Conservation (phyloP, 2,329 filamentous ascomycete species). For the Trichoderma afroharzianum region DNA sequence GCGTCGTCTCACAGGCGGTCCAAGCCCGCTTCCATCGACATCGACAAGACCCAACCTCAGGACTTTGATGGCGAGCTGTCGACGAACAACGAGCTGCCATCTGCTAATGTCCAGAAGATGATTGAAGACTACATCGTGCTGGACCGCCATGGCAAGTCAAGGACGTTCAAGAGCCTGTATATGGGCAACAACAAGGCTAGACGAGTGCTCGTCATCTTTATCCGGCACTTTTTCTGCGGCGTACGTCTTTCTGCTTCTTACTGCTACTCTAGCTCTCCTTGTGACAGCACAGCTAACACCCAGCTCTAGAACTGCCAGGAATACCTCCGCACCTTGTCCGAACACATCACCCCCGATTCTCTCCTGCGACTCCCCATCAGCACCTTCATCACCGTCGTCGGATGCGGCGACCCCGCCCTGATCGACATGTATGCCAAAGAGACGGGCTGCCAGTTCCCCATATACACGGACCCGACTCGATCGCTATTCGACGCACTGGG, state of each 20-base stretch:
- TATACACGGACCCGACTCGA: constrained; percentile 71
- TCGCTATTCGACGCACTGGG: constrained; percentile 64
- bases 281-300: constrained; percentile 19
- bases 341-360: constrained; percentile 50
- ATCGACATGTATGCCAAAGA: constrained; percentile 63
- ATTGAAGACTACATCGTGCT: constrained; percentile 57
- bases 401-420: constrained; percentile 65
- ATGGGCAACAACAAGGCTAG: constrained; percentile 50
- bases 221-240: constrained; percentile 78
- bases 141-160: constrained; percentile 57
- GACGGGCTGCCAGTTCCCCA: constrained; percentile 65
- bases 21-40: constrained; percentile 28
- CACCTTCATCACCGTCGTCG: constrained; percentile 66
- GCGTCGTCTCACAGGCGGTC: constrained; percentile 12
- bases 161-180: constrained; percentile 62
- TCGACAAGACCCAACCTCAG: constrained; percentile 39
- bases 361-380: constrained; percentile 50
- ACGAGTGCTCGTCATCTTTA: constrained; percentile 66
- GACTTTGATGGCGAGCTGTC: constrained; percentile 56
- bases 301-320: constrained; percentile 66
- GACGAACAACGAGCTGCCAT: constrained; percentile 54
- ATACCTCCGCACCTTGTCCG: constrained; percentile 61
- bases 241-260: constrained; percentile 44
- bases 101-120: constrained; percentile 44
- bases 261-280: not conserved